Percentiles rank a stretch among this genome's conserved stretches.
Conservation (phyloP, 1,284 basidiomycete genomes). For the Tranzscheliella williamsii region DNA sequence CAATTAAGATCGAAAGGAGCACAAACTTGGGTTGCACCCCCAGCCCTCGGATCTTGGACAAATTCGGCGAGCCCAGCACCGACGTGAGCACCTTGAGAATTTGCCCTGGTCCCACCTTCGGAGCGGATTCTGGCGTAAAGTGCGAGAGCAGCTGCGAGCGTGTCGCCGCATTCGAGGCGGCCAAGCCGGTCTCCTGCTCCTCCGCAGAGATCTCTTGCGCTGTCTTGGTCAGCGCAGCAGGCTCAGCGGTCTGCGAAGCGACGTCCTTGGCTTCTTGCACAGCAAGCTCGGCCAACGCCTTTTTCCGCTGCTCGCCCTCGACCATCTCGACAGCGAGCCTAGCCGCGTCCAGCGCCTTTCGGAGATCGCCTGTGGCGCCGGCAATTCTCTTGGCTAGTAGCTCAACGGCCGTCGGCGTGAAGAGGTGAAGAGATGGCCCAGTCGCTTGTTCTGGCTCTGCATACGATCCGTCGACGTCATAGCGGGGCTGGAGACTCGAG, state of each 20-base stretch:
- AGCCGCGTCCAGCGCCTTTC: slow-evolving; percentile 61
- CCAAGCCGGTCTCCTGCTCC: slow-evolving; percentile 1
- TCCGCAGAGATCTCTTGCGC: slow-evolving; percentile 9
- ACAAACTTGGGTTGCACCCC: slow-evolving; percentile 56
- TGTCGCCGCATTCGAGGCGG: not conserved
- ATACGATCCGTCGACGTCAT: slow-evolving; percentile 3
- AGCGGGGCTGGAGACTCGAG: slow-evolving; percentile 41
- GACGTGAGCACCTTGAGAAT: slow-evolving; percentile 55
- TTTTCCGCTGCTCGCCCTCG: slow-evolving; percentile 52
- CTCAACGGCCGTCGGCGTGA: slow-evolving; percentile 60
- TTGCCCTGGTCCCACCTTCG: slow-evolving; percentile 53
- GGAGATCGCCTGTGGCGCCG: slow-evolving; percentile 61
- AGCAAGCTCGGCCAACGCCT: slow-evolving; percentile 12
- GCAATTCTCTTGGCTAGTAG: slow-evolving; percentile 62
- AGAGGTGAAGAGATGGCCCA: slow-evolving; percentile 43
- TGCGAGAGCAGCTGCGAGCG: slow-evolving; percentile 28
- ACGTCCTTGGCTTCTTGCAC: not conserved
- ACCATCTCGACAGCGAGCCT: slow-evolving; percentile 60
- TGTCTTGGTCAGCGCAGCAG: not conserved
- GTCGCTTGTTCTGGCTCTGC: not conserved
- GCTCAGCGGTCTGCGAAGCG: not conserved
- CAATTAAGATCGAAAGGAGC: slow-evolving; percentile 49
- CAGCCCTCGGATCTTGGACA: slow-evolving; percentile 50
- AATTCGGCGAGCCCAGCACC: slow-evolving; percentile 51
- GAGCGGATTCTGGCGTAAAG: slow-evolving; percentile 42